Base-by-base conservation (phyloP, 257 asterid species). In the Ocimum tenuiflorum region DNA sequence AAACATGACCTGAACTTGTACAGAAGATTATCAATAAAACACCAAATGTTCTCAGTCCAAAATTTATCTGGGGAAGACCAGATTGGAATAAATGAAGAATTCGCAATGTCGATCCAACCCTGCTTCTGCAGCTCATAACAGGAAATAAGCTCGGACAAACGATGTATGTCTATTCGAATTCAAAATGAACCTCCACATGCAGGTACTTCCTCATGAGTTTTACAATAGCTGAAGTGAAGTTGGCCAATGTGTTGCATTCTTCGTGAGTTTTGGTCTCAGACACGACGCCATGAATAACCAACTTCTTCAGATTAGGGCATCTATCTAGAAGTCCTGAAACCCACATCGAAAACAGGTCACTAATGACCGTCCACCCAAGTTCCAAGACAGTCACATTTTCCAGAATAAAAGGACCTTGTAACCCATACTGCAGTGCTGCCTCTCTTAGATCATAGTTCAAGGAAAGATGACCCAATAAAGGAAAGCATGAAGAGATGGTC, bases 221-320 rank as follows among this genome's bases (percentile, higher is more conserved):
- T 20, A 91, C 91, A 67, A 91, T 81, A 27, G 85, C 80, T 12
- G 96, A 82, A 13, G 95, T 84, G 61, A 88, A 86, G 76, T 73
- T 81, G 60, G 96, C 97, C 69, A 91, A 68, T 38, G 75, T 76
- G 72, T 84, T 80, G 71, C 96, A 88, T 75, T 91, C 97, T 78
- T 86, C 96, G 17, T 75, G 96, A 10, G 89, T 83, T 80, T 91
- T 91, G 80, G 94, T 80, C 82, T 91, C 97, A 0, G 97, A 88
- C 31, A 91, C 95, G 15, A 86, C 81, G 61, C 97, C 97, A 6
- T 78, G 83, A 69, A 91, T 80, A 71, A 88, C 85, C 84, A 91
- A 79, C 77, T 86, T 88, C 85, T 66, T 75, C 55, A 91, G 83
- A 55, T 66, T 74, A 62, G 94, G 89, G 74, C 97, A 88, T 75